These are phyloP conservation scores for Termitomyces sp. DNA, from an alignment of 768 basidiomycete genomes.

Conservation along the genomic window DNA sequence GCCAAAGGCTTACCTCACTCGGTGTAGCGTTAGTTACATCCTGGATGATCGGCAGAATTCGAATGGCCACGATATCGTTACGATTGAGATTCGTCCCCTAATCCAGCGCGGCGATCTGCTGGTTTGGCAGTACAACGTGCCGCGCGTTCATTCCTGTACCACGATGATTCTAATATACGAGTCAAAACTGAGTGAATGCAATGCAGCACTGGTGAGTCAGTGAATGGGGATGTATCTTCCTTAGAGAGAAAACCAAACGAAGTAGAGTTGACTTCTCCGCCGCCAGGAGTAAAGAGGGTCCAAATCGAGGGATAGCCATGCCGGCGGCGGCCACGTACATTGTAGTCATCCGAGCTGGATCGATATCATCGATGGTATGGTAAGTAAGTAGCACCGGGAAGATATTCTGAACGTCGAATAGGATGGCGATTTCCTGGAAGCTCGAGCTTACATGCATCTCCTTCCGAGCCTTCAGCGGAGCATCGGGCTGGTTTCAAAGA, in stretches of 20 bases:
- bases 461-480: neutral
- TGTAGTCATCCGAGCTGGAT: neutral
- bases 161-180: neutral
- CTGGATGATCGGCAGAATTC: neutral
- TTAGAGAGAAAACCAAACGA: neutral
- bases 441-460: neutral
- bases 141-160: neutral
- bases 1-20: neutral
- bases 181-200: neutral
- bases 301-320: neutral
- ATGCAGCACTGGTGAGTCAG: neutral
- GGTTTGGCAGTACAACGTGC: neutral
- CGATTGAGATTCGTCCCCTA: neutral
- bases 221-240: neutral
- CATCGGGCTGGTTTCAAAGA: neutral
- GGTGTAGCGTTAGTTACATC: neutral
- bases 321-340: neutral
- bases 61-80: neutral
- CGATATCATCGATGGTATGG: neutral
- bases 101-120: neutral
- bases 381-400: too few relatives aligned
- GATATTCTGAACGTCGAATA: neutral
- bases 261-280: conserved; percentile 1
- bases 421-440: neutral
- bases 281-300: neutral